These are phyloP conservation scores for Lactarius evosmus DNA, from an alignment of 768 basidiomycete genomes.

Conservation along the genomic window DNA sequence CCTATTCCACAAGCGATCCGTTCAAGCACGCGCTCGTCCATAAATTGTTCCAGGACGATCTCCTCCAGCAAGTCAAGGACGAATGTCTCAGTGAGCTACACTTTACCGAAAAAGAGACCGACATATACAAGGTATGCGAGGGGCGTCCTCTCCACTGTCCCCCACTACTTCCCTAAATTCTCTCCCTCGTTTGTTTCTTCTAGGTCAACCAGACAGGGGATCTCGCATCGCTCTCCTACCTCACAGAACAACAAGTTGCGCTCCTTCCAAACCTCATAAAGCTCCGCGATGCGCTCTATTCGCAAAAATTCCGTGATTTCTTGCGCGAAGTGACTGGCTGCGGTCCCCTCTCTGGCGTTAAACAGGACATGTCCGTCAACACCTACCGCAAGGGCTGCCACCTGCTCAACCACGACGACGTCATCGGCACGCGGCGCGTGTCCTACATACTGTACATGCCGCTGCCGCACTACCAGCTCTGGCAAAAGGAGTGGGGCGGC, in stretches of 20 bases:
- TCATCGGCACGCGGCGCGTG: constrained; percentile 89
- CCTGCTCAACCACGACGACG: constrained; percentile 97
- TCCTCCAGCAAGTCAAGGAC: constrained; percentile 77
- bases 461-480: constrained; percentile 63
- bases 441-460: constrained; percentile 98
- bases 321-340: constrained; percentile 87
- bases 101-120: constrained; percentile 94
- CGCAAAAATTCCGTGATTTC: constrained; percentile 73
- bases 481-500: constrained; percentile 90
- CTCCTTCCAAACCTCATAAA: constrained; percentile 76
- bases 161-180: not conserved
- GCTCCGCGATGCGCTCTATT: constrained; percentile 91
- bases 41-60: constrained; percentile 77
- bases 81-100: constrained; percentile 76
- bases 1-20: constrained; percentile 59
- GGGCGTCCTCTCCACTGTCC: not conserved
- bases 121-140: constrained; percentile 84
- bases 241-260: constrained; percentile 70
- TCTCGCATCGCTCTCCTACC: constrained; percentile 87
- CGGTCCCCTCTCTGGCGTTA: constrained; percentile 83
- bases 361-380: constrained; percentile 95
- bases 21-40: constrained; percentile 83
- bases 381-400: constrained; percentile 90
- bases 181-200: not conserved
- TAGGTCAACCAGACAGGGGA: constrained; percentile 98